phyloP scores from a whole-genome alignment of 306 rosid species.

The Casuarina equisetifolia region DNA sequence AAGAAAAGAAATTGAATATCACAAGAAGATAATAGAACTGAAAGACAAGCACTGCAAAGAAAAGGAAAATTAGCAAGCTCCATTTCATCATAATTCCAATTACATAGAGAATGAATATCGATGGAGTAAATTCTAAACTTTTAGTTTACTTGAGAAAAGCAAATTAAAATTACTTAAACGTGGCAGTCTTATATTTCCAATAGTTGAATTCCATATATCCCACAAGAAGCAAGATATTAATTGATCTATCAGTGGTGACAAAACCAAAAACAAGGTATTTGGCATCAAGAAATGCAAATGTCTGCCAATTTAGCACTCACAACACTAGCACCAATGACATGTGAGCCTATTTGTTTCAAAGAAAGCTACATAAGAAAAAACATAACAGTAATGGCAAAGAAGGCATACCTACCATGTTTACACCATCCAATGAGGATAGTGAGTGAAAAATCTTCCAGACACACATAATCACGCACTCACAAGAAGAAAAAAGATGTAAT shows the following conservation, averaged over 20 bases:
- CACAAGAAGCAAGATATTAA: not conserved
- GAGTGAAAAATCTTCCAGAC: not conserved
- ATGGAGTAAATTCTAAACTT: not conserved
- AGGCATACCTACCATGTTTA: not conserved
- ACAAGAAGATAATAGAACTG: conserved; percentile 9
- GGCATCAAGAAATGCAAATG: not conserved
- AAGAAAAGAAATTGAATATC: not conserved
- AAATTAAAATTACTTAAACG: not conserved
- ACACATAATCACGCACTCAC: not conserved
- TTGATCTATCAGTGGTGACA: not conserved
- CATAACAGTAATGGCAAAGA: not conserved
- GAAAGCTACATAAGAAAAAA: not conserved
- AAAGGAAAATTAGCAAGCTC: not conserved
- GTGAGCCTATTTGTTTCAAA: not conserved
- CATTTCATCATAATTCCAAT: not conserved
- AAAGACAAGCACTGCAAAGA: conserved; percentile 8
- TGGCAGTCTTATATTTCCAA: not conserved
- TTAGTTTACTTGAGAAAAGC: not conserved
- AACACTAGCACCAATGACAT: conserved; percentile 3
- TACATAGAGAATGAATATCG: not conserved
- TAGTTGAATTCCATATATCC: not conserved
- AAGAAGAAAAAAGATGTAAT: not conserved
- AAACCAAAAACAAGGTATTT: conserved; percentile 5
- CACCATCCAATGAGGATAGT: not conserved
- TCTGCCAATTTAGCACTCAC: not conserved